These are phyloP conservation scores for Neoboletus subvelutipes DNA, from an alignment of 768 basidiomycete genomes.

Conservation along the genomic window DNA sequence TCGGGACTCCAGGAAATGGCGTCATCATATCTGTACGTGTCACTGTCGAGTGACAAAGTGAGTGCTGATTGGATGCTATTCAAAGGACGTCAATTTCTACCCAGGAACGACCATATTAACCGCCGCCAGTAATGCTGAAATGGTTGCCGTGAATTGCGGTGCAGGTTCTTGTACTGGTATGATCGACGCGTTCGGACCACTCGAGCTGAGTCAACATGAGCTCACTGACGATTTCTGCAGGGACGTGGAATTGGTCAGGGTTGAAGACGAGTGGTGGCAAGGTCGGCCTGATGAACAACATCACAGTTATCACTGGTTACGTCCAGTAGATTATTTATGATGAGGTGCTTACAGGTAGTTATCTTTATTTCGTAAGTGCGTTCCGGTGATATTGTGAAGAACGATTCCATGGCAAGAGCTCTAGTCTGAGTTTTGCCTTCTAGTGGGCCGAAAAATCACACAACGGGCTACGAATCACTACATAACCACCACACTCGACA, in stretches of 20 bases:
- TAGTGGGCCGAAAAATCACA: not conserved
- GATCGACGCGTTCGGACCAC: not conserved
- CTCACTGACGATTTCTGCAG: not conserved
- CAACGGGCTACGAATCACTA: not conserved
- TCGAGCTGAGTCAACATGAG: not conserved
- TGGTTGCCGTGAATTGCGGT: constrained; percentile 60
- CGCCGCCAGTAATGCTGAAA: constrained; percentile 43
- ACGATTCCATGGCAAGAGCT: not conserved
- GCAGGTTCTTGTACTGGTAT: constrained; percentile 48
- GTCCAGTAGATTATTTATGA: constrained; percentile 17
- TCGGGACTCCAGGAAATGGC: constrained; percentile 55
- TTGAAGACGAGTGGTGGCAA: constrained; percentile 45
- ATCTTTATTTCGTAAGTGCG: not conserved
- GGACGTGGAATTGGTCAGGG: constrained; percentile 50
- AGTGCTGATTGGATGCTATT: not conserved
- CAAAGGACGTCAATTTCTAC: constrained; percentile 50
- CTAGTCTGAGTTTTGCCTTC: not conserved
- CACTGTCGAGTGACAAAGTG: not conserved
- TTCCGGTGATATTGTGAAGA: not conserved
- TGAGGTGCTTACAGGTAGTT: not conserved
- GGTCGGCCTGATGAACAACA: constrained; percentile 37
- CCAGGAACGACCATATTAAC: constrained; percentile 42
- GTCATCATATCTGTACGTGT: constrained; percentile 48
- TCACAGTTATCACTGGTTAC: constrained; percentile 39
- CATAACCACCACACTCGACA: not conserved